A percentile compares a stretch with the other conserved stretches of the same genome.
phyloP scores from a whole-genome alignment of 1,139 yeast genomes.

The Taphrina populina region DNA sequence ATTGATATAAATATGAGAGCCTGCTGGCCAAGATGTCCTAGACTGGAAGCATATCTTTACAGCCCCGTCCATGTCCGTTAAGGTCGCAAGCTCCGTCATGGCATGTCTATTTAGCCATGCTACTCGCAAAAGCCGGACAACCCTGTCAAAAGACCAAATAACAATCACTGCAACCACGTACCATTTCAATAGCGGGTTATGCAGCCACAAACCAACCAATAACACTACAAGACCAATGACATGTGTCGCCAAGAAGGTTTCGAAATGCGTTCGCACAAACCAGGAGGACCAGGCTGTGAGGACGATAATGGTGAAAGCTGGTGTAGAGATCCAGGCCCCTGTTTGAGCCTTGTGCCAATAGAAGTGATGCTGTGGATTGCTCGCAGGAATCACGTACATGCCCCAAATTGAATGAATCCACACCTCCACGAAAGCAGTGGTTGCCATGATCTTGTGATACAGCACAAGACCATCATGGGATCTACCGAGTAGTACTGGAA shows the following conservation, averaged over 20 bases:
- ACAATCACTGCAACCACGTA: slow-evolving; percentile 5
- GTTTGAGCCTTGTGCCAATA: slow-evolving; percentile 21
- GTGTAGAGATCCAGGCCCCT: slow-evolving; percentile 8
- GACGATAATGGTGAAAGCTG: slow-evolving; percentile 7
- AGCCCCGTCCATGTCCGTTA: slow-evolving; percentile 6
- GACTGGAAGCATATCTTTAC: slow-evolving; percentile 8
- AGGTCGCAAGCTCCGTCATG: neutral
- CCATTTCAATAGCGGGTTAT: slow-evolving; percentile 11
- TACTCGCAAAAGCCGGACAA: slow-evolving; percentile 1
- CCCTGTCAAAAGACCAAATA: slow-evolving; percentile 7
- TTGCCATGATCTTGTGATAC: slow-evolving; percentile 6
- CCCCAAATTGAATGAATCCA: slow-evolving; percentile 16
- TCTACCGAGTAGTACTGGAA: slow-evolving; percentile 1
- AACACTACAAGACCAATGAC: slow-evolving; percentile 3
- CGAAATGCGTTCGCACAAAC: slow-evolving; percentile 6
- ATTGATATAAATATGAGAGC: slow-evolving; percentile 9
- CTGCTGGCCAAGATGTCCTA: slow-evolving; percentile 9
- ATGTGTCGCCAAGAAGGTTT: slow-evolving; percentile 6
- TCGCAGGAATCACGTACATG: slow-evolving; percentile 6
- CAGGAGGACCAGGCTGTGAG: slow-evolving; percentile 1
- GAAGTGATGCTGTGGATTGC: neutral
- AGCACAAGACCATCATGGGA: slow-evolving; percentile 9
- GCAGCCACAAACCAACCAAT: slow-evolving; percentile 6
- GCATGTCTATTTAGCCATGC: slow-evolving; percentile 5
- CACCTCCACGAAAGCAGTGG: slow-evolving; percentile 4